Evolutionary conservation across 2,329 filamentous ascomycete species (phyloP), one percentile per base, ranked within the genome.

Genomic region (Fusarium irregulare): DNA sequence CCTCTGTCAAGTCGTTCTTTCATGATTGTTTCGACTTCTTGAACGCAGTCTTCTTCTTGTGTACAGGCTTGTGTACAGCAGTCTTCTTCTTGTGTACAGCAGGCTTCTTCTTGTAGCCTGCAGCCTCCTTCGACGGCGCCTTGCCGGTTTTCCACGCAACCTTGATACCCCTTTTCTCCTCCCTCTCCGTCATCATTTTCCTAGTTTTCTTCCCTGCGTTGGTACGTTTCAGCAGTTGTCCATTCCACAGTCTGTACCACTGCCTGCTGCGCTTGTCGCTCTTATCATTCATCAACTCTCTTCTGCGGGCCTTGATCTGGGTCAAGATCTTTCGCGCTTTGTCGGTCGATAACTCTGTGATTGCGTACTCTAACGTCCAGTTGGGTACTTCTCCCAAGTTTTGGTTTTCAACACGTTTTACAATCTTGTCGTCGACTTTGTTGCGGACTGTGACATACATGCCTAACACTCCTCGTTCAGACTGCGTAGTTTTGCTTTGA

Each of bases 321-420:
- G 75, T 44, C 77, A 93, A 93, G 25, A 92, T 78, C 1, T 59
- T 78, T 64, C 78, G 79, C 2, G 86, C 87, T 12, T 83, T 80
- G 0, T 77, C 67, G 4, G 72, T 68, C 0, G 79, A 55, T 3
- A 94, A 82, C 69, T 94, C 91, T 47, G 86, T 85, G 49, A 98
- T 81, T 37, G 89, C 85, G 79, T 97, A 98, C 73, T 96, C 89
- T n/a, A 98, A 83, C 1, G 81, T 78, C 94, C 94, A 98, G 20
- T 40, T 13, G 9, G 7, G 28, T 6, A 59, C 27, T n/a, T 57
- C 23, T 16, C 21, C 21, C 4, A 16, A 9, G 14, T 9, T 16
- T 14, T 20, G n/a, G n/a, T 18, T 8, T 3, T 47, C 69, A 0
- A 93, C 92, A 5, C 93, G 89, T 0, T 82, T 76, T 2, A 93